Evolutionary conservation across 768 basidiomycete genomes (phyloP), one percentile per base, ranked within the genome.

Genomic region (Trametes maxima): DNA sequence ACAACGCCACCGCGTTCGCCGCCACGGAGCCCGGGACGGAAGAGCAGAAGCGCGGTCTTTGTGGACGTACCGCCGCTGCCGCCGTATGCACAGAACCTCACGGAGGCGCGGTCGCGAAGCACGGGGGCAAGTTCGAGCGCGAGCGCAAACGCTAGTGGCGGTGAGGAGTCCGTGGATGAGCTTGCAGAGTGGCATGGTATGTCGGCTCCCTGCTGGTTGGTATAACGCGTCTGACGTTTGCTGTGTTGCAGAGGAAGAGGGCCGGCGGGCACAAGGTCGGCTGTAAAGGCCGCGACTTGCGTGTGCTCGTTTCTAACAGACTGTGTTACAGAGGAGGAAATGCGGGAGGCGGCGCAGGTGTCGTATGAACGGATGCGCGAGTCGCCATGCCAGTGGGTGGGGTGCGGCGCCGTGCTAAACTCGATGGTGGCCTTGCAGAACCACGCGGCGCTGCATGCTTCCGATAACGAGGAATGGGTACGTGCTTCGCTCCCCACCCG

Each of bases 331-430:
- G 85, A 81, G 65, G 72, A 71, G 42, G 72, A 64, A 63, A 82
- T 84, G 67, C 76, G 72, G 55, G 71, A 77, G 44, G 78, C 80
- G 36, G 73, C 85, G 61, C 69, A 76, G 54, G 69, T 83, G 59
- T 79, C 86, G 55, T 81, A 77, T 59, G 76, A 78, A 8, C 76
- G 83, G 61, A 62, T 88, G 54, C 75, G 75, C 54, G 76, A 77
- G 62, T 69, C 76, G 45, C 74, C 70, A 12, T 91, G 89, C 72
- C 78, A 76, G 69, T 92, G 89, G 89, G 73, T 71, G 57, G 76
- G 76, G 25, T 92, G 89, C 71, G 77, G 76, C 59, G 76, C 75
- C 43, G 65, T 83, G 14, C 67, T 89, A 63, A 88, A 86, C 67
- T 85, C 85, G 46, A 73, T 75, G 6, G 74, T 79, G 44, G 78